These are phyloP conservation scores for Epithele typhae DNA, from an alignment of 768 basidiomycete species.

Conservation along the genomic window DNA sequence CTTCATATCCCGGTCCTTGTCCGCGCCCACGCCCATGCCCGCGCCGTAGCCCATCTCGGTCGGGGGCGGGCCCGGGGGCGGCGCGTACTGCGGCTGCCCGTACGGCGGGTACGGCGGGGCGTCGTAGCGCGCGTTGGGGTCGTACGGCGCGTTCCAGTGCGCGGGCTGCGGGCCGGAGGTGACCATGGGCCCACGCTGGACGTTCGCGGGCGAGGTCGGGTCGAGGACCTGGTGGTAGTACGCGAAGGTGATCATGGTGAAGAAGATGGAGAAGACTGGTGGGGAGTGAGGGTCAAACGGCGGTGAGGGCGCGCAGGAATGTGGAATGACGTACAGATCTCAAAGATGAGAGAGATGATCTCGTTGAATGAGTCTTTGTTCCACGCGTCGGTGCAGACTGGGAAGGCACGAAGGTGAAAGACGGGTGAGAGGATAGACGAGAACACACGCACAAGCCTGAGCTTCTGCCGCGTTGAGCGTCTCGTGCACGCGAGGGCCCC, in stretches of 20 bases:
- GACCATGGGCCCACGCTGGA: conserved; percentile 38
- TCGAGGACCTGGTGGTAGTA: conserved; percentile 76
- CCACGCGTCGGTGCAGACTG: conserved; percentile 65
- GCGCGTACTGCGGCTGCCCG: conserved; percentile 23
- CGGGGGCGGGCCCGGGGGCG: conserved; percentile 24
- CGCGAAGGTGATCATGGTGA: conserved; percentile 60
- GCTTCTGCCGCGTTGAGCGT: conserved; percentile 35
- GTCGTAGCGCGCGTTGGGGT: conserved; percentile 31
- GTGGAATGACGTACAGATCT: conserved; percentile 49
- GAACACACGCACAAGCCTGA: conserved; percentile 35
- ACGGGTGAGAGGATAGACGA: neutral
- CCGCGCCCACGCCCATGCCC: conserved; percentile 31
- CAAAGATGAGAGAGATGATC: conserved; percentile 59
- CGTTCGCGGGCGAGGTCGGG: conserved; percentile 54
- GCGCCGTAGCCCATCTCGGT: conserved; percentile 35
- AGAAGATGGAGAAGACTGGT: conserved; percentile 53
- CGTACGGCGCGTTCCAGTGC: conserved; percentile 60
- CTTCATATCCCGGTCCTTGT: conserved; percentile 22
- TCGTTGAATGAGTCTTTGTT: conserved; percentile 62
- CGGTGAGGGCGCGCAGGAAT: too few species aligned
- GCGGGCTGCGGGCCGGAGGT: conserved; percentile 34
- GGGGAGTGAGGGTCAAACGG: neutral
- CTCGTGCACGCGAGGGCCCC: conserved; percentile 21
- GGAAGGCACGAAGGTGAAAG: neutral
- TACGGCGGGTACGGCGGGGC: conserved; percentile 23